phyloP scores from a whole-genome alignment of 2,329 filamentous ascomycete species.

The Sodiomyces alkalinus region DNA sequence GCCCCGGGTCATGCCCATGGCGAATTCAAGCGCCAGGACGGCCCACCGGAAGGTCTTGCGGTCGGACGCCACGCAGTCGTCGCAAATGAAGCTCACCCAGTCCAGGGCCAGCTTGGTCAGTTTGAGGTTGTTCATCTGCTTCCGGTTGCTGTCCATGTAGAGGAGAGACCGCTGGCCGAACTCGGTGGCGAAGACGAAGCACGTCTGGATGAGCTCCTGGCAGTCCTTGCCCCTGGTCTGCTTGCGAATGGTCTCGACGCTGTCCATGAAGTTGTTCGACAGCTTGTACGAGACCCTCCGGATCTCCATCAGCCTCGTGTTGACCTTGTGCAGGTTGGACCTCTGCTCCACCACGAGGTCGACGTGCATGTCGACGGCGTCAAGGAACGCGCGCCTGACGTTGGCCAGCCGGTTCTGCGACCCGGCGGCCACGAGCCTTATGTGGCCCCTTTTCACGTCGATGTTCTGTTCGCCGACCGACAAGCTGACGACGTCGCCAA shows the following conservation, averaged over 20 bases:
- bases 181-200: slow-evolving; percentile 97
- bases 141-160: slow-evolving; percentile 89
- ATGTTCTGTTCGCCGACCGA: slow-evolving; percentile 62
- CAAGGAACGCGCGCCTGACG: slow-evolving; percentile 64
- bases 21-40: slow-evolving; percentile 86
- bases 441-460: slow-evolving; percentile 73
- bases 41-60: slow-evolving; percentile 96
- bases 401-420: slow-evolving; percentile 64
- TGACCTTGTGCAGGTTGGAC: slow-evolving; percentile 86
- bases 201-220: slow-evolving; percentile 92
- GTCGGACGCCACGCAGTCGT: slow-evolving; percentile 88
- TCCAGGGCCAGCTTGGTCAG: slow-evolving; percentile 85
- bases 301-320: slow-evolving; percentile 80
- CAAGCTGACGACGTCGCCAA: slow-evolving; percentile 58
- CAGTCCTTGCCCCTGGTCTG: slow-evolving; percentile 77
- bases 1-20: slow-evolving; percentile 92
- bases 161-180: slow-evolving; percentile 90
- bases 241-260: slow-evolving; percentile 78
- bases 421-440: slow-evolving; percentile 79
- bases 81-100: slow-evolving; percentile 96
- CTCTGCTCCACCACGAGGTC: slow-evolving; percentile 84
- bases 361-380: slow-evolving; percentile 68
- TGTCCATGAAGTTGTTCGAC: slow-evolving; percentile 97
- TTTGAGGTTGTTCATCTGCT: slow-evolving; percentile 94
- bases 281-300: slow-evolving; percentile 92